A percentile compares a stretch with the other conserved stretches of the same genome.
These are phyloP conservation scores for Diaporthe ampelina DNA, from an alignment of 2,329 filamentous ascomycete species.

Conservation along the genomic window DNA sequence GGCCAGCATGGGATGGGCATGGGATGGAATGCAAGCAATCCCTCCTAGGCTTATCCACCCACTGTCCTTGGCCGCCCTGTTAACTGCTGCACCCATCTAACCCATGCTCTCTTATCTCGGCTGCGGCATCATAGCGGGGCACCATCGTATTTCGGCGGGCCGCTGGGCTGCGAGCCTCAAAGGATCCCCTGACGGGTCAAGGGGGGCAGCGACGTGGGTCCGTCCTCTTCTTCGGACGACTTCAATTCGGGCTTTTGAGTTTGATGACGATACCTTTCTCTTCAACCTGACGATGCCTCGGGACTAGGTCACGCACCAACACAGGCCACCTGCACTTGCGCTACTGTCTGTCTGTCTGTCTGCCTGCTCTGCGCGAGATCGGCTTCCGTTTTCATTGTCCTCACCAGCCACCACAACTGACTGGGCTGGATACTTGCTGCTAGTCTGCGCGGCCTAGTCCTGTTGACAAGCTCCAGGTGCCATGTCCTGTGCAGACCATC, in stretches of 20 bases:
- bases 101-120: constrained; percentile 30
- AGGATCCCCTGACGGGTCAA: constrained; percentile 15
- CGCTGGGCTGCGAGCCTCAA: constrained; percentile 6
- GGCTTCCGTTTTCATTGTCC: neutral
- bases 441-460: neutral
- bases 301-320: constrained; percentile 16
- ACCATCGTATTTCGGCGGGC: constrained; percentile 26
- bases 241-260: neutral
- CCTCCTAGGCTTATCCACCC: neutral
- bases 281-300: neutral
- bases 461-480: neutral
- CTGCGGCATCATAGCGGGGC: constrained; percentile 37
- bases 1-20: neutral
- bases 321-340: constrained; percentile 3
- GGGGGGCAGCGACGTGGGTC: constrained; percentile 17
- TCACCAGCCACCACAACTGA: neutral
- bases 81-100: neutral
- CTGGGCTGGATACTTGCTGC: neutral
- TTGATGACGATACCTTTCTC: neutral
- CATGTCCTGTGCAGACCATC: neutral
- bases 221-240: constrained; percentile 8
- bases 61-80: neutral
- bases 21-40: constrained; percentile 23
- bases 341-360: neutral
- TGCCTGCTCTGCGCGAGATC: neutral